Evolutionary conservation across 2,329 filamentous ascomycete species (phyloP).

Genomic region (Paraphoma chrysanthemicola): DNA sequence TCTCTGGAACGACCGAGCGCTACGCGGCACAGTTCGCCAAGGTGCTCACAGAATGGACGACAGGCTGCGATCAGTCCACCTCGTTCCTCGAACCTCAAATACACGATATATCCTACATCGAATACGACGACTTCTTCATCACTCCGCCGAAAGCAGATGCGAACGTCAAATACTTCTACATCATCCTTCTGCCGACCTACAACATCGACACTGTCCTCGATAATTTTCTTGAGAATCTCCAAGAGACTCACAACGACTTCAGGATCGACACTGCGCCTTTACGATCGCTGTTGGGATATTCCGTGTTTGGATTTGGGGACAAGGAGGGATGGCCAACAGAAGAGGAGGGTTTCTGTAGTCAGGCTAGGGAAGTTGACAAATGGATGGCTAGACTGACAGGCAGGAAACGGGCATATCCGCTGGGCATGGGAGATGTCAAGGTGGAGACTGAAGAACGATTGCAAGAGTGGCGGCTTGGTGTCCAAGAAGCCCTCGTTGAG

Average conservation of each 20-base stretch:
- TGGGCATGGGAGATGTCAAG: conserved; percentile 88
- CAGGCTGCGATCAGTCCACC: conserved; percentile 42
- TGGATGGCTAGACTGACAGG: conserved; percentile 97
- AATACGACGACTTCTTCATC: conserved; percentile 93
- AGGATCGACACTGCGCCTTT: conserved; percentile 90
- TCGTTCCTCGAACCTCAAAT: conserved; percentile 66
- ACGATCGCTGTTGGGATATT: conserved; percentile 79
- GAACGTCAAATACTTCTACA: conserved; percentile 74
- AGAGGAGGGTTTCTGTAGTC: conserved; percentile 88
- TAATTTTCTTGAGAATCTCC: conserved; percentile 83
- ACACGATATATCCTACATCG: conserved; percentile 82
- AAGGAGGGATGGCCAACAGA: conserved; percentile 91
- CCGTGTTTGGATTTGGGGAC: conserved; percentile 93
- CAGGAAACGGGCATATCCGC: conserved; percentile 83
- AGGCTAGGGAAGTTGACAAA: conserved; percentile 87
- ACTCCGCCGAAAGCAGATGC: conserved; percentile 68
- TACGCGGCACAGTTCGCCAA: conserved; percentile 70
- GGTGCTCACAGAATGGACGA: conserved; percentile 56
- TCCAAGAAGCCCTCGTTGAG: conserved; percentile 73
- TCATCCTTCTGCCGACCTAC: conserved; percentile 87
- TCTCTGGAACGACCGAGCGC: conserved; percentile 83
- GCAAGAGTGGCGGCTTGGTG: conserved; percentile 77
- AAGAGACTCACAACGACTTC: conserved; percentile 96
- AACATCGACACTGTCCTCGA: conserved; percentile 94
- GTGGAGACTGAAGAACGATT: conserved; percentile 71